A percentile compares a stretch with the other conserved stretches of the same genome.
These are phyloP conservation scores for Adansonia gregorii DNA, from an alignment of 441 rosid genomes.

Conservation along the genomic window DNA sequence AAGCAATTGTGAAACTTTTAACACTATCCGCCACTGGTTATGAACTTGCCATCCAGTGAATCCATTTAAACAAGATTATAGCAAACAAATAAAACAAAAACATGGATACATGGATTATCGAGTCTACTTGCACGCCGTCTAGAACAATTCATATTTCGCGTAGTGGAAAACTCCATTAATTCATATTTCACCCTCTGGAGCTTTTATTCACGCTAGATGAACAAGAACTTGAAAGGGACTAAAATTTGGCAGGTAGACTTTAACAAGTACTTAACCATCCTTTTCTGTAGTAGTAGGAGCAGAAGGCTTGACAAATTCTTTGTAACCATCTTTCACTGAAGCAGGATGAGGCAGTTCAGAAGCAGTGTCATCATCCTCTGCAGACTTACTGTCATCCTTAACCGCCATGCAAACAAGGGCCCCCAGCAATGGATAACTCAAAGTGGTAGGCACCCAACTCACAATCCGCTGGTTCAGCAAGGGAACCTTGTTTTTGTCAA, in stretches of 20 bases:
- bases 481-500: constrained; percentile 49
- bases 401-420: constrained; percentile 52
- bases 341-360: background rate
- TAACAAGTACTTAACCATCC: background rate
- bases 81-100: background rate
- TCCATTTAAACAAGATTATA: background rate
- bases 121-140: background rate
- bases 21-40: no score
- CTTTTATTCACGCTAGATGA: constrained; percentile 7
- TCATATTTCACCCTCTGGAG: constrained; percentile 1
- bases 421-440: constrained; percentile 55
- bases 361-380: constrained; percentile 20
- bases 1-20: constrained; percentile 33
- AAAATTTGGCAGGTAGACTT: background rate
- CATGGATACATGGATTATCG: background rate
- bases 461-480: constrained; percentile 45
- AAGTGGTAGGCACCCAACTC: constrained; percentile 59
- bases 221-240: background rate
- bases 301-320: constrained; percentile 13
- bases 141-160: background rate
- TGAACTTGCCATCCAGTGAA: no score
- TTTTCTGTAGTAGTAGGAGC: background rate
- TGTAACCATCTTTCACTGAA: constrained; percentile 14
- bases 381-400: constrained; percentile 38
- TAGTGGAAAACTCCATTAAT: background rate